Conservation (phyloP, 176 grass and related monocot genomes). For the Chloris gayana region DNA sequence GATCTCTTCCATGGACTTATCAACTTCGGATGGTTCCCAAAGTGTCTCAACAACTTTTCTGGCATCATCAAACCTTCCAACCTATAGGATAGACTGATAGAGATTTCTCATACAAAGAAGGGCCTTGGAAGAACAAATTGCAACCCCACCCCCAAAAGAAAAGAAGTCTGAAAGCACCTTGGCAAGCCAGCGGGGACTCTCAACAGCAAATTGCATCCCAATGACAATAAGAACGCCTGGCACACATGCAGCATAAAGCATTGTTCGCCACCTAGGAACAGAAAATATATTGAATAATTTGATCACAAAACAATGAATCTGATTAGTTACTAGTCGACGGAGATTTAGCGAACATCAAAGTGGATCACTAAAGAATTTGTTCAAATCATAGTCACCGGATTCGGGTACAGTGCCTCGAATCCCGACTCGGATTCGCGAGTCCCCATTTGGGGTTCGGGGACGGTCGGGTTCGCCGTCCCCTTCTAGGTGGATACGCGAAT, state of each 20-base stretch:
- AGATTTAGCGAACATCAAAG: not conserved
- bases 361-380: not conserved
- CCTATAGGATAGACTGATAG: conserved; percentile 52
- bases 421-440: no score
- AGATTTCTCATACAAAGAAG: conserved; percentile 19
- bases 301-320: not conserved
- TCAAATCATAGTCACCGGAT: no score
- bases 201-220: conserved; percentile 98
- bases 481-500: no score
- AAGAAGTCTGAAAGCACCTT: conserved; percentile 58
- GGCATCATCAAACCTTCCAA: conserved; percentile 84
- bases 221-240: conserved; percentile 76
- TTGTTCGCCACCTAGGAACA: conserved; percentile 79
- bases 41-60: conserved; percentile 63
- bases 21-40: conserved; percentile 78
- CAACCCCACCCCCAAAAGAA: not conserved
- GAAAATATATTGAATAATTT: conserved; percentile 30
- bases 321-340: not conserved
- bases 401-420: no score
- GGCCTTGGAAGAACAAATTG: conserved; percentile 20
- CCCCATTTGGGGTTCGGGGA: no score
- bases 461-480: no score
- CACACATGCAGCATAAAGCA: conserved; percentile 89
- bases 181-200: conserved; percentile 92
- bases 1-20: conserved; percentile 86